phyloP scores from a whole-genome alignment of 306 rosid species.

The Glycyrrhiza uralensis region DNA sequence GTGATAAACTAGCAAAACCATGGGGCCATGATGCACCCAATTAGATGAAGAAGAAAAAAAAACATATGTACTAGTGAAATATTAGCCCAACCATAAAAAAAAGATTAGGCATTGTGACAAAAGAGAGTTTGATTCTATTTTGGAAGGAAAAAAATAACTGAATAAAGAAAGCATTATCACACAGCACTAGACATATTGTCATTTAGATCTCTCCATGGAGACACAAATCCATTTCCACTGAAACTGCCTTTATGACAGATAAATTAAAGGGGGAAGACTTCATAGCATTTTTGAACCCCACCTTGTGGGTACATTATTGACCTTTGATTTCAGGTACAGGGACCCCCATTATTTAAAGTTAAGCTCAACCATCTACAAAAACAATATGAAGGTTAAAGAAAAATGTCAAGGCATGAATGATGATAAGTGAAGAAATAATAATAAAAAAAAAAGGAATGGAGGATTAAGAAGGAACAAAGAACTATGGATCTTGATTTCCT shows the following conservation, averaged over 20 bases:
- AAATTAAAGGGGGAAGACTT: neutral
- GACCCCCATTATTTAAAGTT: conserved; percentile 26
- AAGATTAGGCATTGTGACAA: conserved; percentile 23
- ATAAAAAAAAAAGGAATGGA: neutral
- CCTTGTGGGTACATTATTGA: conserved; percentile 40
- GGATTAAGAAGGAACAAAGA: neutral
- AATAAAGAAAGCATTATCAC: conserved; percentile 20
- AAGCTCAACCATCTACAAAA: conserved; percentile 54
- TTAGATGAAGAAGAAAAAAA: neutral
- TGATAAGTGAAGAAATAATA: neutral
- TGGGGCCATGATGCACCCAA: conserved; percentile 39
- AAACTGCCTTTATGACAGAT: conserved; percentile 18
- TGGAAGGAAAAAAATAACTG: conserved; percentile 26
- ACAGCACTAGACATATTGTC: conserved; percentile 35
- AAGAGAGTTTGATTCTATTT: conserved; percentile 23
- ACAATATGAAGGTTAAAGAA: conserved; percentile 21
- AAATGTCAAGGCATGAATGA: neutral
- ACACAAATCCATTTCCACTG: conserved; percentile 32
- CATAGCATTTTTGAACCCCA: conserved; percentile 34
- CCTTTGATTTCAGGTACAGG: conserved; percentile 38
- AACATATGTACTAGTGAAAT: conserved; percentile 15
- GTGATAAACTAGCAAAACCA: conserved; percentile 35
- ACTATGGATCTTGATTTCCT: too few relatives aligned
- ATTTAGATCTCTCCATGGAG: conserved; percentile 41
- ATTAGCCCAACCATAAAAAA: conserved; percentile 19